phyloP scores from a whole-genome alignment of 2,329 filamentous ascomycete species.

The Huntiella abstrusa region DNA sequence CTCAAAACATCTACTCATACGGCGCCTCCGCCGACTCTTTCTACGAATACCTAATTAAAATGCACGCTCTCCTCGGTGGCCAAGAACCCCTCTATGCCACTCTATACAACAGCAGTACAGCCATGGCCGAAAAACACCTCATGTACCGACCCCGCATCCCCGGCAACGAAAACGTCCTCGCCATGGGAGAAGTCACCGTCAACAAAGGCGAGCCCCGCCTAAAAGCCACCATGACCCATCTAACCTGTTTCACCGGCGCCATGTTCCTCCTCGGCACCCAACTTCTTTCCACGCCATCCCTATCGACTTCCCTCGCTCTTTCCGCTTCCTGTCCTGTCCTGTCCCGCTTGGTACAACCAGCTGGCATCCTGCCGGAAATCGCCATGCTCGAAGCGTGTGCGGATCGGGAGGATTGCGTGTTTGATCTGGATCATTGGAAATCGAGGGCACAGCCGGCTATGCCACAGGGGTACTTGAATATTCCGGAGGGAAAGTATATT shows the following conservation, averaged over 20 bases:
- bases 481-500: conserved; percentile 41
- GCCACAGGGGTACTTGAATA: conserved; percentile 34
- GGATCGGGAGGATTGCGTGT: conserved; percentile 16
- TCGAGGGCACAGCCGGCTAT: conserved; percentile 20
- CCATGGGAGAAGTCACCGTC: conserved; percentile 33
- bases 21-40: conserved; percentile 38
- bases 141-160: conserved; percentile 49
- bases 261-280: conserved; percentile 44
- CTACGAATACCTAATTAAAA: conserved; percentile 48
- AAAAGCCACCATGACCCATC: conserved; percentile 29
- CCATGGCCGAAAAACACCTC: conserved; percentile 40
- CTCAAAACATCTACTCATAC: conserved; percentile 29
- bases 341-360: conserved; percentile 36
- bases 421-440: conserved; percentile 18
- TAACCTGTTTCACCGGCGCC: conserved; percentile 47
- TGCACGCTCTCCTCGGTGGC: conserved; percentile 49
- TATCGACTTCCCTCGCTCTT: conserved; percentile 23
- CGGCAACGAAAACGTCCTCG: conserved; percentile 36
- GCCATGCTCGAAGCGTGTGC: conserved; percentile 29
- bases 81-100: conserved; percentile 20
- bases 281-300: conserved; percentile 27
- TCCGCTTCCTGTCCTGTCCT: conserved; percentile 46
- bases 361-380: conserved; percentile 43
- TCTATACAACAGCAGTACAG: conserved; percentile 28
- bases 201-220: conserved; percentile 8